phyloP scores from a whole-genome alignment of 1,284 basidiomycete species.

The Rhodotorula sp. region DNA sequence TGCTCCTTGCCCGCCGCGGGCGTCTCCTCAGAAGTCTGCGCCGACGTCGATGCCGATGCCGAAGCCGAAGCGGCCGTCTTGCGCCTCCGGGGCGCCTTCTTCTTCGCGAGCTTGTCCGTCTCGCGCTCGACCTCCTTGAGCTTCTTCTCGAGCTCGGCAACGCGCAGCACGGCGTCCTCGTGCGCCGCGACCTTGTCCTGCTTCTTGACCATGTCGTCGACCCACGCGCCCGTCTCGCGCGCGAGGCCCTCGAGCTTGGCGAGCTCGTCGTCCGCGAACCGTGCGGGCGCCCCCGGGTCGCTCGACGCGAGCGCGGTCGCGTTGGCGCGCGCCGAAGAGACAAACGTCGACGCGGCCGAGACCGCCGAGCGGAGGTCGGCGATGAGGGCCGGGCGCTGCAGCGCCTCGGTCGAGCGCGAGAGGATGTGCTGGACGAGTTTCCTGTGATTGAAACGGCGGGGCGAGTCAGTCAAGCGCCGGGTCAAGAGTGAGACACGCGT shows the following conservation, averaged over 20 bases:
- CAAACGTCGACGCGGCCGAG: conserved; percentile 66
- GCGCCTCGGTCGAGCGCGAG: conserved; percentile 81
- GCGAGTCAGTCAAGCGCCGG: background rate
- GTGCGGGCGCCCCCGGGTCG: conserved; percentile 52
- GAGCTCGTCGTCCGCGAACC: conserved; percentile 79
- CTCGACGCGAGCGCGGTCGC: conserved; percentile 50
- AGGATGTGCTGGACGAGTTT: conserved; percentile 77
- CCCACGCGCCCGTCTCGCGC: conserved; percentile 75
- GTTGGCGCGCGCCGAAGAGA: conserved; percentile 71
- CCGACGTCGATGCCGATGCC: background rate
- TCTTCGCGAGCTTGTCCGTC: conserved; percentile 50
- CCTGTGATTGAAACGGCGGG: conserved; percentile 53
- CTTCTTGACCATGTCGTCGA: conserved; percentile 72
- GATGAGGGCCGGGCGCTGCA: conserved; percentile 64
- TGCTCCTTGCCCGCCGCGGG: conserved; percentile 1
- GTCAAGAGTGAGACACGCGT: too few species aligned
- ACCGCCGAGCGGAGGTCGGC: conserved; percentile 67
- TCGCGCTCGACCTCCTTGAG: conserved; percentile 75
- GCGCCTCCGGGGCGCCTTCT: conserved; percentile 36
- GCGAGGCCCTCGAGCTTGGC: conserved; percentile 70
- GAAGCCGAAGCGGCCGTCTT: conserved; percentile 17
- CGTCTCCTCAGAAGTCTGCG: conserved; percentile 3
- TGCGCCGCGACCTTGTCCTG: conserved; percentile 71
- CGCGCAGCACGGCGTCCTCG: conserved; percentile 77
- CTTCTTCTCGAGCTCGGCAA: conserved; percentile 75